phyloP scores from a whole-genome alignment of 495 filamentous ascomycete genomes.

The Neurospora tetraspora region DNA sequence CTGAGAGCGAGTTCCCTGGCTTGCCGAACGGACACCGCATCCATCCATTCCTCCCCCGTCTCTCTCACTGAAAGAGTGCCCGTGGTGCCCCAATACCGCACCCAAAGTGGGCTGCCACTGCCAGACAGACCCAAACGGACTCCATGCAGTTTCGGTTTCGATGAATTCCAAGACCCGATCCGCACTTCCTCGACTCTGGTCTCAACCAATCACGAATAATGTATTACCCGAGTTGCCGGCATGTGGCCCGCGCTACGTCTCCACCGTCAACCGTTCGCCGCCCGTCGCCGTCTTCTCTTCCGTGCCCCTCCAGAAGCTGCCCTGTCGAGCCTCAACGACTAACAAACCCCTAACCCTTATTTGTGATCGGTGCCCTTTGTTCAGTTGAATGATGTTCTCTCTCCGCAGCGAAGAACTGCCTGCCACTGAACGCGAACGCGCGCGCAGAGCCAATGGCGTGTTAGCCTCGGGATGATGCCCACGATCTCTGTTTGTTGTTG shows the following conservation, averaged over 20 bases:
- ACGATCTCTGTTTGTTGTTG: background rate
- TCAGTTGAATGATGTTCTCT: background rate
- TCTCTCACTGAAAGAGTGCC: background rate
- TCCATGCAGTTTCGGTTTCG: slow-evolving; percentile 1
- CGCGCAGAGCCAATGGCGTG: background rate
- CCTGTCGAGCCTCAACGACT: background rate
- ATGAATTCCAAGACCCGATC: slow-evolving; percentile 13
- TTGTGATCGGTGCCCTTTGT: background rate
- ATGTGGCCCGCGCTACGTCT: slow-evolving; percentile 5
- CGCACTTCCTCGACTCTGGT: slow-evolving; percentile 5
- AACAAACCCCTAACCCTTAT: background rate
- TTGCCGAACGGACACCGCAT: background rate
- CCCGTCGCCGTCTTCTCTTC: background rate
- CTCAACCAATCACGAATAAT: slow-evolving; percentile 14
- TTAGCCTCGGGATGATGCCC: background rate
- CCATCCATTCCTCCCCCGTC: background rate
- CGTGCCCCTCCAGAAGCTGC: background rate
- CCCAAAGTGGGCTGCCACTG: background rate
- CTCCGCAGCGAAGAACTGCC: background rate
- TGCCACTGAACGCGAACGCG: background rate
- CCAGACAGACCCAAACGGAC: background rate
- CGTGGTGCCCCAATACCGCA: background rate
- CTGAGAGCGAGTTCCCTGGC: background rate
- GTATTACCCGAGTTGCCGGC: slow-evolving; percentile 27
- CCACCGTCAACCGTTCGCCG: background rate